phyloP scores from a whole-genome alignment of 257 asterid species.

The Solanum ossicruentum region DNA sequence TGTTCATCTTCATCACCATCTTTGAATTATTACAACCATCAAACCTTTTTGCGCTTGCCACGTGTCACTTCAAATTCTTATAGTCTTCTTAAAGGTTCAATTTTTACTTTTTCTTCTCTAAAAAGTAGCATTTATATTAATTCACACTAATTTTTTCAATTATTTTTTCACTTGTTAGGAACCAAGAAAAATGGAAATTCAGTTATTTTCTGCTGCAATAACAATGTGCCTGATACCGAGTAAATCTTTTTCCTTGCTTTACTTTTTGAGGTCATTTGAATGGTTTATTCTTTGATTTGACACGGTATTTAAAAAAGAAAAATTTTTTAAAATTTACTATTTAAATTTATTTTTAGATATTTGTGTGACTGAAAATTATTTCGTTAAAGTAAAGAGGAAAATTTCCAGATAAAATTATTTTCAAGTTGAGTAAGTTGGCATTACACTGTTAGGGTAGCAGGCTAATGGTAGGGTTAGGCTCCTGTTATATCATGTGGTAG shows the following conservation, averaged over 20 bases:
- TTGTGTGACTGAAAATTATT: too few species aligned
- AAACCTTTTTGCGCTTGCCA: not conserved
- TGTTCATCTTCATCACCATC: not conserved
- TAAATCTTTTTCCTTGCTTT: not conserved
- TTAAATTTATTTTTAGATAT: too few species aligned
- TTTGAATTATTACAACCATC: not conserved
- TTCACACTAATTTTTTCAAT: not conserved
- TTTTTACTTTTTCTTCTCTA: not conserved
- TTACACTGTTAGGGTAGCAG: too few species aligned
- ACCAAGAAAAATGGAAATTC: conserved; percentile 1
- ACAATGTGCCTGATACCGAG: not conserved
- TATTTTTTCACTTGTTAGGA: conserved; percentile 6
- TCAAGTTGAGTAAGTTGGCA: too few species aligned
- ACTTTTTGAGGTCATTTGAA: not conserved
- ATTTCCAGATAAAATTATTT: too few species aligned
- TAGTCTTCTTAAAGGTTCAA: not conserved
- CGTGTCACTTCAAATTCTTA: not conserved
- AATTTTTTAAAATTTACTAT: too few species aligned
- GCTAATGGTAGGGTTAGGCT: too few species aligned
- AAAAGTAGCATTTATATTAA: not conserved
- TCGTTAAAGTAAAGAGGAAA: too few species aligned
- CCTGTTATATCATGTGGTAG: too few species aligned
- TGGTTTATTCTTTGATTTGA: too few species aligned
- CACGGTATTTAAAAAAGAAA: too few species aligned
- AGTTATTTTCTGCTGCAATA: not conserved